Evolutionary conservation across 306 rosid species (phyloP), one percentile per base, ranked within the genome.

Genomic region (Cicer pinnatifidum): DNA sequence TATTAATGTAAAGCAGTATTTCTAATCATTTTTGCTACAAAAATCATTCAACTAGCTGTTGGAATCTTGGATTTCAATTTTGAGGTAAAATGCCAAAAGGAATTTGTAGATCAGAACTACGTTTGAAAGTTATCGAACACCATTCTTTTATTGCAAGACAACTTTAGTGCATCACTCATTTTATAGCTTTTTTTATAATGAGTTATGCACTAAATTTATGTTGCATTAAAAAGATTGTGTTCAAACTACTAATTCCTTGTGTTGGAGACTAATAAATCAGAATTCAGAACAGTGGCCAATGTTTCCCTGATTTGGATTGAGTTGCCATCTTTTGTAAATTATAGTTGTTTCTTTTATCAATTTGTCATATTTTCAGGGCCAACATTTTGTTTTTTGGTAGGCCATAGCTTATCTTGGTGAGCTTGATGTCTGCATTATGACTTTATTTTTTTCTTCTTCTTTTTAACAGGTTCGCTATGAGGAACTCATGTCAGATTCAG

Each of bases 401-500:
- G 33, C 19, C 41, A 8, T 50, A 38, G 45, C 28, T 45, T 48
- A 47, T 48, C 58, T 37, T 28, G 64, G 62, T 60, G 71, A 68
- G 74, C 74, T 35, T 33, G 40, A 51, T 19, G 28, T 73, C 33
- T 68, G 47, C 60, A 15, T 60, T 51, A 52, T 68, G 23, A 58
- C 64, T n/a, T 46, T 44, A 16, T 45, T 4, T 11, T 46, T 37
- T 67, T 15, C 8, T 15, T 52, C 20, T 43, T 52, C 51, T 51
- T 67, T 73, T 76, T 71, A 79, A 61, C 88, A 93, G 98, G 92
- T 81, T 84, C 95, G 90, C 68, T 89, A 91, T n/a, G 84, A 83
- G 75, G 96, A 89, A 82, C 87, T 94, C 48, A 88, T 83, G 80
- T 84, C 92, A 11, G 99, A 94, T 73, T 62, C 95, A 52, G 92